These are phyloP conservation scores for Colletotrichum sansevieriae DNA, from an alignment of 2,329 filamentous ascomycete genomes.

Conservation along the genomic window DNA sequence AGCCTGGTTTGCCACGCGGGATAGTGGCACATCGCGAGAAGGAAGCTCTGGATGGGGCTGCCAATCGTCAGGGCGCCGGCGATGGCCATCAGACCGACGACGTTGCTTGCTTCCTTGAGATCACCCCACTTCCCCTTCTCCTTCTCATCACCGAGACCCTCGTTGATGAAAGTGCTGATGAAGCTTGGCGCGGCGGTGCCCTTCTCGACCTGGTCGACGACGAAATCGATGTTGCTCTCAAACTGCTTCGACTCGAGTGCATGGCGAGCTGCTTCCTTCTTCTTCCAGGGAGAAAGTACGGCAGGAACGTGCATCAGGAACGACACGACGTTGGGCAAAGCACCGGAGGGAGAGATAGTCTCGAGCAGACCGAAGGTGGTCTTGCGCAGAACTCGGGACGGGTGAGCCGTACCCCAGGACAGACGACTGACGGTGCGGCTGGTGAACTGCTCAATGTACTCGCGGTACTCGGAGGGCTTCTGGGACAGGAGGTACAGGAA, in stretches of 20 bases:
- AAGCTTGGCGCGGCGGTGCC: constrained; percentile 56
- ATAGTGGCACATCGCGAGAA: constrained; percentile 48
- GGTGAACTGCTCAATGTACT: constrained; percentile 63
- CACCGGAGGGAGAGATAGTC: constrained; percentile 60
- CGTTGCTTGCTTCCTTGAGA: constrained; percentile 56
- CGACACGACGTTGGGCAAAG: constrained; percentile 56
- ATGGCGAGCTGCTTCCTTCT: constrained; percentile 56
- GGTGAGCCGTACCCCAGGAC: constrained; percentile 59
- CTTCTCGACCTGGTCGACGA: constrained; percentile 49
- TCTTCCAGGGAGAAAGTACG: constrained; percentile 59
- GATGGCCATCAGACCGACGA: constrained; percentile 61
- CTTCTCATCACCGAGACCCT: constrained; percentile 46
- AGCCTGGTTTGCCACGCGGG: constrained; percentile 52
- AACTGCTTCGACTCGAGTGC: constrained; percentile 55
- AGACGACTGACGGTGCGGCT: constrained; percentile 60
- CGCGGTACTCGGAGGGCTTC: constrained; percentile 57
- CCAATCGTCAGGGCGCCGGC: constrained; percentile 60
- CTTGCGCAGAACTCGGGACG: constrained; percentile 55
- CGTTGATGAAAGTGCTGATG: constrained; percentile 56
- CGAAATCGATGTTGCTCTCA: constrained; percentile 52
- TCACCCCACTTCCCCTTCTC: constrained; percentile 47
- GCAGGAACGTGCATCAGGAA: constrained; percentile 56
- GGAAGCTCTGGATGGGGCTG: constrained; percentile 55
- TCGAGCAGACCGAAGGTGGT: constrained; percentile 61
- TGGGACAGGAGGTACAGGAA: constrained; percentile 58